A percentile compares a stretch with the other conserved stretches of the same genome.
phyloP scores from a whole-genome alignment of 306 rosid genomes.

The Rubus idaeus region DNA sequence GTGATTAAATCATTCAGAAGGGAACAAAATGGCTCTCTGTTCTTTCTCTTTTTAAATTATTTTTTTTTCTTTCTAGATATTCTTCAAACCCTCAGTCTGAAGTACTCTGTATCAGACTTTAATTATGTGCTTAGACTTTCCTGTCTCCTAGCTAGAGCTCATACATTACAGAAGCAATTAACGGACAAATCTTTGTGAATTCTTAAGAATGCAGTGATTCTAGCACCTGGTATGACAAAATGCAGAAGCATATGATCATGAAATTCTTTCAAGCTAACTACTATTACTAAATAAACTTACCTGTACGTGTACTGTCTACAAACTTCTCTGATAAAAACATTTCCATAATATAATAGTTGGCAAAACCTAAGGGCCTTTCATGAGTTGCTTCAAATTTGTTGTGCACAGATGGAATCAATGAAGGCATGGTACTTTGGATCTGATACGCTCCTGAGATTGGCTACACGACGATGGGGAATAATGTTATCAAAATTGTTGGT shows the following conservation, averaged over 20 bases:
- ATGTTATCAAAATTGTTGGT: too few species aligned
- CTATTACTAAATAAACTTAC: too few species aligned
- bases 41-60: too few species aligned
- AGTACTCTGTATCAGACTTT: too few species aligned
- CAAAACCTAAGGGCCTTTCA: too few species aligned
- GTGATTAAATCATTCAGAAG: too few species aligned
- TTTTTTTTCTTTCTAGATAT: too few species aligned
- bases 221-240: neutral
- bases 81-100: too few species aligned
- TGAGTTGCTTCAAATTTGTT: neutral
- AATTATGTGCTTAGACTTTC: too few species aligned
- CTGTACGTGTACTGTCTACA: neutral
- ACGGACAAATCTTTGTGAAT: neutral
- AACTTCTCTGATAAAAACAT: neutral
- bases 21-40: too few species aligned
- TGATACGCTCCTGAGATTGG: neutral
- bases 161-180: neutral
- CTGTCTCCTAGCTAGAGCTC: neutral
- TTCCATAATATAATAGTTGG: neutral
- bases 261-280: too few species aligned
- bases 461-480: too few species aligned
- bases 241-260: neutral
- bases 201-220: neutral
- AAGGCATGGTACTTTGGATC: neutral
- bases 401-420: neutral